phyloP scores from a whole-genome alignment of 768 basidiomycete genomes.

The Boletus speciosus region DNA sequence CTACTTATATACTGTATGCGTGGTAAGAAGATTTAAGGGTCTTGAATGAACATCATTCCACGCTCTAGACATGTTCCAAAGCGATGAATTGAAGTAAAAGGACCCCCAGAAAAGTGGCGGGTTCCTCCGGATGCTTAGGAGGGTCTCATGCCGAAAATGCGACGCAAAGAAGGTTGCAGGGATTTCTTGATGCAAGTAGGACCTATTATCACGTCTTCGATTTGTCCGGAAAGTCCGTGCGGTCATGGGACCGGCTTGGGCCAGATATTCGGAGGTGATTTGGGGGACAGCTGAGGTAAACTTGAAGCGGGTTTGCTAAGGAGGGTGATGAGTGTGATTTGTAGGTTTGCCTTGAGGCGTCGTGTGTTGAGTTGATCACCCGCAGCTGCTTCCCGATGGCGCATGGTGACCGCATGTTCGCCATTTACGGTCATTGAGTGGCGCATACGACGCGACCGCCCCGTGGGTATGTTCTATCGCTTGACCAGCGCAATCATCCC shows the following conservation, averaged over 20 bases:
- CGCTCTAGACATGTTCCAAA: constrained; percentile 23
- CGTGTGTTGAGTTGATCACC: constrained; percentile 21
- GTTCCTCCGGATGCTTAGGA: constrained; percentile 15
- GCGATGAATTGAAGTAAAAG: constrained; percentile 33
- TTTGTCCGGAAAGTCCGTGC: constrained; percentile 27
- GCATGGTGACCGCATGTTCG: constrained; percentile 37
- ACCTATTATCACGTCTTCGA: constrained; percentile 32
- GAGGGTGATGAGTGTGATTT: constrained; percentile 14
- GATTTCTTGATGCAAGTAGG: constrained; percentile 7
- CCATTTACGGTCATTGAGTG: constrained; percentile 26
- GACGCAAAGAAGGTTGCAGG: constrained; percentile 13
- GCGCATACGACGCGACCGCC: constrained; percentile 16
- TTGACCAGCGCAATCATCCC: constrained; percentile 3
- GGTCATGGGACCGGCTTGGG: constrained; percentile 5
- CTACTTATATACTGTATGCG: constrained; percentile 24
- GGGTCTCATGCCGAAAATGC: constrained; percentile 20
- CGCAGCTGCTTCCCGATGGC: constrained; percentile 25
- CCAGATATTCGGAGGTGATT: constrained; percentile 7
- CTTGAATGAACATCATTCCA: constrained; percentile 10
- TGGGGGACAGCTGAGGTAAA: constrained; percentile 30
- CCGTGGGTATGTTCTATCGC: constrained; percentile 13
- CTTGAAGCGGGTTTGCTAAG: constrained; percentile 12
- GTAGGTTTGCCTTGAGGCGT: constrained; percentile 33
- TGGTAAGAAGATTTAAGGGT: constrained; percentile 23
- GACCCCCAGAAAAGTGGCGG: constrained; percentile 28